A percentile compares a stretch with the other conserved stretches of the same genome.
These are phyloP conservation scores for Trametes hirsuta DNA, from an alignment of 1,284 basidiomycete genomes.

Conservation along the genomic window DNA sequence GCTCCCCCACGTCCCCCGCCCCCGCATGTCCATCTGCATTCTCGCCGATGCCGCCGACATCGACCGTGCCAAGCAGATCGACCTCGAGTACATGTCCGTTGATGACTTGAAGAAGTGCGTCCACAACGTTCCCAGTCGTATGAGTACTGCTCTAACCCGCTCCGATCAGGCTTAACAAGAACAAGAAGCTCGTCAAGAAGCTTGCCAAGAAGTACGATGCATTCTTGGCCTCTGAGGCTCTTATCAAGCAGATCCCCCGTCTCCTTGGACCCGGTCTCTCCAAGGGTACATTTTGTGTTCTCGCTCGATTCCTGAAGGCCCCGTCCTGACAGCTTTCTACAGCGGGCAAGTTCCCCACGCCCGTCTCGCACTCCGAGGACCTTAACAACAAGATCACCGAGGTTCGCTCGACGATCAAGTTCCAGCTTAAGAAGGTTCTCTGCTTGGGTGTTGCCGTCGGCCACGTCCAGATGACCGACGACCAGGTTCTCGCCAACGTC, in stretches of 20 bases:
- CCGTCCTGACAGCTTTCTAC: neutral
- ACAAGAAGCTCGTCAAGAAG: conserved; percentile 99
- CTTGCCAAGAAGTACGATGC: conserved; percentile 99
- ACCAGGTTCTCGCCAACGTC: conserved; percentile 96
- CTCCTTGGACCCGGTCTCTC: conserved; percentile 99
- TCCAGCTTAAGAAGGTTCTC: conserved; percentile 99
- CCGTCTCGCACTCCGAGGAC: conserved; percentile 93
- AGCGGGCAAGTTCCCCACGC: conserved; percentile 99
- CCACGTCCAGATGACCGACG: conserved; percentile 97
- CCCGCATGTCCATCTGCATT: conserved; percentile 99
- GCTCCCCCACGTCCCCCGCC: conserved; percentile 95
- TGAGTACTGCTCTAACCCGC: neutral
- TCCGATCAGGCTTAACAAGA: conserved; percentile 87
- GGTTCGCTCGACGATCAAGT: conserved; percentile 98
- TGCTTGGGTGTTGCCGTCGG: conserved; percentile 99
- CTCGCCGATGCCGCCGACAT: conserved; percentile 99
- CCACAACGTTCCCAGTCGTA: neutral
- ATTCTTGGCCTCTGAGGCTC: conserved; percentile 96
- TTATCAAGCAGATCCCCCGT: conserved; percentile 99
- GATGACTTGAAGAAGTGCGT: conserved; percentile 98
- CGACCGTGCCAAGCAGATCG: conserved; percentile 97
- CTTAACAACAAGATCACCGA: conserved; percentile 91
- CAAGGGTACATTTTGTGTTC: conserved; percentile 65
- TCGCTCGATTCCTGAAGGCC: conserved; percentile 3
- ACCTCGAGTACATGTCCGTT: conserved; percentile 98